Conservation (phyloP, 768 basidiomycete species). For the Clitopilus passeckerianus region DNA sequence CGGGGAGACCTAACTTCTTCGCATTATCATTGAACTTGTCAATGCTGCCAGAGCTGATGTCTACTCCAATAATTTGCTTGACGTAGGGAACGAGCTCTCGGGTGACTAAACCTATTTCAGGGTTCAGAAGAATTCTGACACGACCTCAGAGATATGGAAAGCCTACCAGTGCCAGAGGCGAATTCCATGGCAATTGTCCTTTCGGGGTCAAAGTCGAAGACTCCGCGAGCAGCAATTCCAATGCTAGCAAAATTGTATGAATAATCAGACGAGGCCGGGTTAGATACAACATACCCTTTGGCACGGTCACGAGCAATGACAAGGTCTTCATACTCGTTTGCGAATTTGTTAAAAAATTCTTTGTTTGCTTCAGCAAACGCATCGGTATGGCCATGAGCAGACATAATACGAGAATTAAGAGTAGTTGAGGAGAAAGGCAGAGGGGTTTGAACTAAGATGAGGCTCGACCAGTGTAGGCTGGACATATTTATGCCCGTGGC, state of each 20-base stretch:
- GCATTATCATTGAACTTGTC: neutral
- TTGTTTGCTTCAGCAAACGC: slow-evolving; percentile 10
- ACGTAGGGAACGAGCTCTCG: neutral
- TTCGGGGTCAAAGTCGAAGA: neutral
- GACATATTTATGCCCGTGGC: neutral
- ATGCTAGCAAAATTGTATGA: neutral
- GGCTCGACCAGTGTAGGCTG: neutral
- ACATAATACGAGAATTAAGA: neutral
- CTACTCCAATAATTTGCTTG: neutral
- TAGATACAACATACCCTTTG: neutral
- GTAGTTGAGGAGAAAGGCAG: neutral
- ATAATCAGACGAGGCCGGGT: too few relatives aligned
- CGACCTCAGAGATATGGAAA: neutral
- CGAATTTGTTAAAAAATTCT: slow-evolving; percentile 10
- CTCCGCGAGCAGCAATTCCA: neutral
- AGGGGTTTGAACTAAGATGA: neutral
- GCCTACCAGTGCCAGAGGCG: neutral
- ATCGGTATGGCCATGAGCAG: neutral
- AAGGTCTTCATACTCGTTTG: slow-evolving; percentile 10
- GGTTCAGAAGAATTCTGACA: neutral
- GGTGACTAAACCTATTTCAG: neutral
- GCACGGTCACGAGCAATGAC: slow-evolving; percentile 9
- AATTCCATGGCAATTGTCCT: neutral
- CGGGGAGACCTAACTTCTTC: neutral
- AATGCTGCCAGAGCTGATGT: neutral